Percentiles rank a stretch among this genome's conserved stretches.
Evolutionary conservation across 768 basidiomycete species (phyloP).

Genomic region (Imleria badia): DNA sequence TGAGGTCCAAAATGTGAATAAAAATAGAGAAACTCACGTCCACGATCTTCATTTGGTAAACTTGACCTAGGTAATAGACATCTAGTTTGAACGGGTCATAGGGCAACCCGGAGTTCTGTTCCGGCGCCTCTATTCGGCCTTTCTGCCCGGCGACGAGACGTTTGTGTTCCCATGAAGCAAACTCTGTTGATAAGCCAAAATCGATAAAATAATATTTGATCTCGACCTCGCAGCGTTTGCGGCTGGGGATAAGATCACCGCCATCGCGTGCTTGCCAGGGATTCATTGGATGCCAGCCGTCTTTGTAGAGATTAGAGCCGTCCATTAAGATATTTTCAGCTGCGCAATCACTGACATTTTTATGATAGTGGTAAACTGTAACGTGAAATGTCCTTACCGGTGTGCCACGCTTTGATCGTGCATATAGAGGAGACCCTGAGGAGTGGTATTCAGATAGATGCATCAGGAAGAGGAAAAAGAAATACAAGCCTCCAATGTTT

Average conservation of each 20-base stretch:
- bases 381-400: conserved; percentile 20
- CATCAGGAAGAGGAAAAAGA: no score
- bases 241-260: conserved; percentile 10
- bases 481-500: conserved; percentile 23
- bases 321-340: conserved; percentile 35
- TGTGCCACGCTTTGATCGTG: conserved; percentile 37
- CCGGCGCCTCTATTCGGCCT: conserved; percentile 21
- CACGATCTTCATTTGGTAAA: conserved; percentile 20
- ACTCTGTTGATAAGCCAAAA: conserved; percentile 34
- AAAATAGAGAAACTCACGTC: background rate
- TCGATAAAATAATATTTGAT: conserved; percentile 37
- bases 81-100: conserved; percentile 34
- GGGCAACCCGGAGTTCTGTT: conserved; percentile 17
- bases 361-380: accelerated
- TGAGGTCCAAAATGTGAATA: background rate
- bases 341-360: conserved; percentile 22
- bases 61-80: conserved; percentile 27
- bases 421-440: conserved; percentile 36
- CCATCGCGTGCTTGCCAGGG: conserved; percentile 13
- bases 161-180: conserved; percentile 6
- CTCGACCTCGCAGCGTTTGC: conserved; percentile 26
- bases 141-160: background rate
- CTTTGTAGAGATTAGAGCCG: conserved; percentile 22
- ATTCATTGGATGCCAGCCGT: conserved; percentile 27
- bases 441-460: background rate